Conservation (phyloP, 2,329 filamentous ascomycete species). For the Rhynchosporium secalis region DNA sequence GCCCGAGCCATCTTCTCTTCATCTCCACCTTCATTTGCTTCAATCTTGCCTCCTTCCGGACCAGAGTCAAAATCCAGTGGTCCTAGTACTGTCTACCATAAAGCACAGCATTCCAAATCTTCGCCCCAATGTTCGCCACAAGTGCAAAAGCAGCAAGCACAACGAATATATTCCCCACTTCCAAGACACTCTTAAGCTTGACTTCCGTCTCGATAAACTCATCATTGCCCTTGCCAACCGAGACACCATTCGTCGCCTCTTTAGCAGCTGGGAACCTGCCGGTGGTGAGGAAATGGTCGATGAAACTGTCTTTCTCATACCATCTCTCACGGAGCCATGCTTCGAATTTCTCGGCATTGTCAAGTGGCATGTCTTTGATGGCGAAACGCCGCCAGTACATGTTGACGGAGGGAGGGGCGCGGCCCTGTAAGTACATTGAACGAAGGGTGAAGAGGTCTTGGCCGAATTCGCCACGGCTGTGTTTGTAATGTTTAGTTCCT, state of each 20-base stretch:
- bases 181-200: conserved; percentile 37
- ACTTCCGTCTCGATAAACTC: conserved; percentile 40
- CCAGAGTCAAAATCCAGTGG: not conserved
- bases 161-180: conserved; percentile 39
- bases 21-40: not conserved
- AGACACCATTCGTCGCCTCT: conserved; percentile 22
- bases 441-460: conserved; percentile 86
- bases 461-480: conserved; percentile 71
- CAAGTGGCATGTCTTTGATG: conserved; percentile 76
- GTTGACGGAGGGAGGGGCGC: conserved; percentile 91
- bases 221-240: conserved; percentile 22
- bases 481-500: conserved; percentile 13
- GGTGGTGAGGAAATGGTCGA: conserved; percentile 78
- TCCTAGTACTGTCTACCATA: conserved; percentile 22
- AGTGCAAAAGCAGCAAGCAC: conserved; percentile 36
- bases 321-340: conserved; percentile 82
- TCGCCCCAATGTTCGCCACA: conserved; percentile 32
- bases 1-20: no score
- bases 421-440: conserved; percentile 85
- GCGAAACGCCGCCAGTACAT: conserved; percentile 93
- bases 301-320: conserved; percentile 86
- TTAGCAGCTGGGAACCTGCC: conserved; percentile 67
- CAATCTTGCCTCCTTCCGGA: not conserved
- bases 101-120: conserved; percentile 28
- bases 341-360: conserved; percentile 74